phyloP scores from a whole-genome alignment of 139 green algal species.

The Raphidocelis subcapitata region DNA sequence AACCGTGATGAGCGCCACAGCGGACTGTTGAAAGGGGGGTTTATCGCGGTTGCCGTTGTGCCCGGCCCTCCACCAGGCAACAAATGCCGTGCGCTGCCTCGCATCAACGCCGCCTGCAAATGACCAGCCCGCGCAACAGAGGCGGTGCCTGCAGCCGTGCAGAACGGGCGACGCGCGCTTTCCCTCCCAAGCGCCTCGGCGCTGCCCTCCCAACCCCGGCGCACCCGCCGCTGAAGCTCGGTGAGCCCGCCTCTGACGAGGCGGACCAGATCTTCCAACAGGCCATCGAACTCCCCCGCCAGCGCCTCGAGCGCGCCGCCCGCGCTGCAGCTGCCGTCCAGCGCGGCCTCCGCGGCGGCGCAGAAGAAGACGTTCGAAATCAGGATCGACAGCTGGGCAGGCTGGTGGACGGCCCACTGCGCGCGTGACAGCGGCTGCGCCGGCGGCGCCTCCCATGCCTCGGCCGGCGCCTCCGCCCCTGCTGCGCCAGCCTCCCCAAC shows the following conservation, averaged over 20 bases:
- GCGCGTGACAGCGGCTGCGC: not conserved
- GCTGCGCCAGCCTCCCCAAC: too few species aligned
- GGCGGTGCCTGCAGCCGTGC: too few species aligned
- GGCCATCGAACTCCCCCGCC: slow-evolving; percentile 30
- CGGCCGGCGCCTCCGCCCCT: too few species aligned
- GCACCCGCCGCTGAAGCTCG: slow-evolving; percentile 58
- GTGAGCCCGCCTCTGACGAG: slow-evolving; percentile 62
- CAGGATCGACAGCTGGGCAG: slow-evolving; percentile 82
- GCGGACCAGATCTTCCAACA: slow-evolving; percentile 61
- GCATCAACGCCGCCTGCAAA: too few species aligned
- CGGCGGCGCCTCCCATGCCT: too few species aligned
- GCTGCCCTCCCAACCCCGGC: too few species aligned
- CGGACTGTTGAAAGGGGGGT: not conserved
- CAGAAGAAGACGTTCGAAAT: slow-evolving; percentile 78
- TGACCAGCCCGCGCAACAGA: too few species aligned
- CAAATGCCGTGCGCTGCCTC: too few species aligned
- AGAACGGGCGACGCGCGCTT: too few species aligned
- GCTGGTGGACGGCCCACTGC: slow-evolving; percentile 77
- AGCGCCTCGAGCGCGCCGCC: slow-evolving; percentile 7
- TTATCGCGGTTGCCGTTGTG: too few species aligned
- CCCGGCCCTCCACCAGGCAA: too few species aligned
- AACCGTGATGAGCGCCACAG: slow-evolving; percentile 82
- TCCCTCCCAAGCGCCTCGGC: too few species aligned
- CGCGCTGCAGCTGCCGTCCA: slow-evolving; percentile 23
- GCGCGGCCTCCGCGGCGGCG: slow-evolving; percentile 48